Evolutionary conservation across 768 basidiomycete genomes (phyloP), one percentile per base, ranked within the genome.

Genomic region (Auriscalpium microsporum): DNA sequence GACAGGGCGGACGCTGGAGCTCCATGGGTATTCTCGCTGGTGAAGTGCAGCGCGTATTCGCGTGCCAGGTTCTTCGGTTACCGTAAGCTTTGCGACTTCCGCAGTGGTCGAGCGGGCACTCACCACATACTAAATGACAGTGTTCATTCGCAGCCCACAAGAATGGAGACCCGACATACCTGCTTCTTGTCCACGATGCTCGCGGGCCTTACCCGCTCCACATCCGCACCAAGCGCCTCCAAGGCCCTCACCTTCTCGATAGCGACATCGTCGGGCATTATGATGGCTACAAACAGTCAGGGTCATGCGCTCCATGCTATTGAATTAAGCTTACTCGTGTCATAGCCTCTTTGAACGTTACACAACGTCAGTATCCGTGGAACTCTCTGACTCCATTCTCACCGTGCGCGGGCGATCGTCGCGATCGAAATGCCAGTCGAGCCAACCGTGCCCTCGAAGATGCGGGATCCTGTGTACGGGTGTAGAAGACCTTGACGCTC

Each of bases 131-230:
- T 42, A 44, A 17, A 54, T 44, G 35, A 64, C 50, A 55, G 17
- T 51, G 61, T 53, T 38, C 62, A 21, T 13, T n/a, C 23, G 57
- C 40, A 21, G 51, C 3, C 50, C 8, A 33, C 33, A 38, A 58
- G 44, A 70, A 62, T 50, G 64, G 38, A 36, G 52, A 51, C 40
- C 23, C 62, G 7, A 21, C 53, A 53, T 53, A 86, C 90, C 80
- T 96, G 94, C 67, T 92, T 93, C 71, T 92, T 91, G 73, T 98
- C 95, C 11, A 99, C 88, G 58, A 98, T 97, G 62, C 94, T 95
- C 4, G 91, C 89, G 4, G 93, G 92, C n/a, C 92, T 78, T 33
- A 94, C 92, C 52, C 87, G 79, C 64, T 91, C 87, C 1, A 98
- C 89, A n/a, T 81, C 74, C 0, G 94, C 94, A 7, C 95, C 95